phyloP scores from a whole-genome alignment of 2,329 filamentous ascomycete genomes.

The Thelonectria olida region DNA sequence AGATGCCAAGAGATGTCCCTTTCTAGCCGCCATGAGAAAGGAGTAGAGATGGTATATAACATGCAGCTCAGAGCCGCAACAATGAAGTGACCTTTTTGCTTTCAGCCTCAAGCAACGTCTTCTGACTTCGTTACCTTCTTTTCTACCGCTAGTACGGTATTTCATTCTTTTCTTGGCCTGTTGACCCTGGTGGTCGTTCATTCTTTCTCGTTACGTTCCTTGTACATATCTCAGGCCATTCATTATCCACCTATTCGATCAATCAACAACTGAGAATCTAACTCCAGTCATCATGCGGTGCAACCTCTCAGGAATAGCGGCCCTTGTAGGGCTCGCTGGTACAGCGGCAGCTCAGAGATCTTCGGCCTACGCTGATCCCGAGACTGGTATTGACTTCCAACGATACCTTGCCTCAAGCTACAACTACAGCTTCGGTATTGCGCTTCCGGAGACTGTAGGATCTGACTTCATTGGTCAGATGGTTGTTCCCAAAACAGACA shows the following conservation, averaged over 20 bases:
- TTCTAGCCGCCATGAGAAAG: neutral
- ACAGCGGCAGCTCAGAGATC: conserved; percentile 31
- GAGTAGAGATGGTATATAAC: conserved; percentile 20
- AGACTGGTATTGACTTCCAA: conserved; percentile 57
- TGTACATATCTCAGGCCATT: neutral
- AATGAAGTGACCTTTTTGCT: neutral
- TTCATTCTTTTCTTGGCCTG: conserved; percentile 10
- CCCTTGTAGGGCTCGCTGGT: conserved; percentile 34
- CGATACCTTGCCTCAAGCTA: conserved; percentile 41
- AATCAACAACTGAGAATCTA: no score
- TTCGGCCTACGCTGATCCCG: conserved; percentile 50
- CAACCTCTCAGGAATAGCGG: conserved; percentile 19
- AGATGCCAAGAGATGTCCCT: neutral
- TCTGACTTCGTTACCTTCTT: conserved; percentile 25
- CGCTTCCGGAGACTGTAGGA: conserved; percentile 56
- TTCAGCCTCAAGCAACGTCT: conserved; percentile 18
- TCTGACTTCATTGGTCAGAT: conserved; percentile 66
- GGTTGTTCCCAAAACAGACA: conserved; percentile 50
- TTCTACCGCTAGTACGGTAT: conserved; percentile 18
- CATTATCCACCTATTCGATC: conserved; percentile 10
- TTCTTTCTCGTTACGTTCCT: conserved; percentile 15
- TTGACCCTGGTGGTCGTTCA: conserved; percentile 34
- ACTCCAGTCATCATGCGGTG: conserved; percentile 33
- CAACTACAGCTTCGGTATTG: conserved; percentile 59
- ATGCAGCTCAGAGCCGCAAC: neutral